phyloP scores from a whole-genome alignment of 257 asterid species.

The Jacaranda copaia region DNA sequence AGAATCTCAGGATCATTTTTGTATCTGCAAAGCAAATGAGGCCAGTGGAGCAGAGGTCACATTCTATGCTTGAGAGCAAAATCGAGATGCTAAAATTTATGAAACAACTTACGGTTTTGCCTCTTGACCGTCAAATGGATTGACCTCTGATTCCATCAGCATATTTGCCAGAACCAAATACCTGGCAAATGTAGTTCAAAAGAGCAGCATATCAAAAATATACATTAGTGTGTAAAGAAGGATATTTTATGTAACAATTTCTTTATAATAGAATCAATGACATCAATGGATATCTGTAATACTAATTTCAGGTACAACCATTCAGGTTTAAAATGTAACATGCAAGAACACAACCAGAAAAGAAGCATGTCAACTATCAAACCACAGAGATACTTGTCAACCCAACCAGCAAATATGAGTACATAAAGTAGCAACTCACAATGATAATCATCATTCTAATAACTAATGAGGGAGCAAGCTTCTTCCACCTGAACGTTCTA shows the following conservation, averaged over 20 bases:
- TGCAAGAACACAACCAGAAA: background rate
- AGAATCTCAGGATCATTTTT: constrained; percentile 96
- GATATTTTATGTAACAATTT: constrained; percentile 19
- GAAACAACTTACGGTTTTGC: constrained; percentile 90
- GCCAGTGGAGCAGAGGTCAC: constrained; percentile 19
- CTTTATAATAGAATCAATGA: constrained; percentile 1
- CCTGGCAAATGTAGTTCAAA: constrained; percentile 48
- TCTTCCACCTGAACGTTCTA: constrained; percentile 1
- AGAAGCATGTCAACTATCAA: constrained; percentile 14
- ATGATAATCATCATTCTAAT: constrained; percentile 1
- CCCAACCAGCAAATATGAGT: constrained; percentile 10
- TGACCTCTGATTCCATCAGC: constrained; percentile 99
- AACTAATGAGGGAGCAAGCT: constrained; percentile 15
- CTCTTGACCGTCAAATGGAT: constrained; percentile 98
- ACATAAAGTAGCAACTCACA: background rate
- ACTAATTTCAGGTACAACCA: constrained; percentile 3
- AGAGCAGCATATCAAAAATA: constrained; percentile 26
- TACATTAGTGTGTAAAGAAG: background rate
- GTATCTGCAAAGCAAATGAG: constrained; percentile 56
- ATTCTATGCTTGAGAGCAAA: background rate
- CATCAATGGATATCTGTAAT: constrained; percentile 19
- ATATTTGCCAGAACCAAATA: constrained; percentile 97
- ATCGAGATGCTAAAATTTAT: constrained; percentile 29
- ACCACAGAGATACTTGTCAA: background rate
- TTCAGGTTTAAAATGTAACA: background rate